These are phyloP conservation scores for Neolentinus lepideus DNA, from an alignment of 1,284 basidiomycete species.

Conservation along the genomic window DNA sequence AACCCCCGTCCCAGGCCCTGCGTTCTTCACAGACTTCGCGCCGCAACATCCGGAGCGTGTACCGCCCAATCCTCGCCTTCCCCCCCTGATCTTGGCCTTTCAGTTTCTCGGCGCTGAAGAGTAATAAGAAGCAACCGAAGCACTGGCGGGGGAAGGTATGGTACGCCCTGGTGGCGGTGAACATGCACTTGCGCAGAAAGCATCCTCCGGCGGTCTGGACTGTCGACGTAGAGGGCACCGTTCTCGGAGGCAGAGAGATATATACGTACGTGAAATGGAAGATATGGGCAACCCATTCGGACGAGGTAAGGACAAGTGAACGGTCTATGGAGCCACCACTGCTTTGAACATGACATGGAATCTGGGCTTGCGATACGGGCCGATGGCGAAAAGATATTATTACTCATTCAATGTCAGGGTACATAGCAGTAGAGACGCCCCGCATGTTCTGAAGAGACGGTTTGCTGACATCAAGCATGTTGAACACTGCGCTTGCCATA, in stretches of 20 bases:
- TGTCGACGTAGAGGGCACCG: not conserved
- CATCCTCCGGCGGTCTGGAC: not conserved
- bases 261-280: not conserved
- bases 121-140: not conserved
- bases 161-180: not conserved
- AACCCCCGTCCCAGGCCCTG: not conserved
- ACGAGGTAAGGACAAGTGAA: too few species aligned
- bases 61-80: not conserved
- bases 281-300: not conserved
- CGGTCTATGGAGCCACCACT: too few species aligned
- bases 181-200: not conserved
- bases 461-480: too few species aligned
- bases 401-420: too few species aligned
- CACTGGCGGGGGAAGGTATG: not conserved
- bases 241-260: too few species aligned
- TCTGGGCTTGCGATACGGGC: not conserved
- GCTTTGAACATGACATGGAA: too few species aligned
- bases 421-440: too few species aligned
- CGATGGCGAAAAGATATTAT: too few species aligned
- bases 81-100: not conserved
- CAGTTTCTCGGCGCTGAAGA: not conserved
- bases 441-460: too few species aligned
- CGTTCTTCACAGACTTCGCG: not conserved
- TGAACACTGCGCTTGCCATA: too few species aligned
- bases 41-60: not conserved